Evolutionary conservation across 192 early-diverging fungal genomes (phyloP), one percentile per base, ranked within the genome.

Genomic region (Mycoemilia scoparia): DNA sequence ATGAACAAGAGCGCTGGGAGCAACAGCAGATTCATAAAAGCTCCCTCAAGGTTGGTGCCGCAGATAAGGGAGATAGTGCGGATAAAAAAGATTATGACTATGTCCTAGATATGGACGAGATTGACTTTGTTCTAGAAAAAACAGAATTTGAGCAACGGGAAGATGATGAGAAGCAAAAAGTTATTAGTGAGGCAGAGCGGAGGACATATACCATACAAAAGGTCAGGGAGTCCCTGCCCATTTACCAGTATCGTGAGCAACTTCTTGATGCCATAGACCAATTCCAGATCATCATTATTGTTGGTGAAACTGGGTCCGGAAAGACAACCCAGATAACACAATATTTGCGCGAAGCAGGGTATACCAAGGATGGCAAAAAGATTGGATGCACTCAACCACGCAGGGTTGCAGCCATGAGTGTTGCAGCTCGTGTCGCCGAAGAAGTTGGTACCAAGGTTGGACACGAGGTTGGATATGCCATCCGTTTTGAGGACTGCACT

Each of bases 291-390:
- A 38, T 98, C n/a, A 73, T 98, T 42, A 80, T 98, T 38, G 89
- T 90, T 8, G 93, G 90, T 23, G 87, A 96, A 62, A 98, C 93
- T 2, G 93, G 93, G 4, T 91, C 86, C 3, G 92, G 92, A 11
- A 98, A 98, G 56, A 98, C 91, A 0, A 98, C 90, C n/a, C 91
- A 98, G 51, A 65, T 98, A 17, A 84, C 95, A 9, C 93, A 98
- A 53, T 98, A 98, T 39, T 58, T 98, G 18, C 70, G 79, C 50
- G 93, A 98, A 43, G 86, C 83, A 5, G 95, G 95, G 11, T 98
- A 87, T 42, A 84, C 87, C 16, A 83, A 83, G 26, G 66, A 68
- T 16, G 75, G 79, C 10, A 79, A 76, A 55, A 79, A 74, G 50
- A 73, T 98, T 47, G 88, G 86, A 13, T 98, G 93, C 69, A 98